Evolutionary conservation across 192 early-diverging fungal species (phyloP).

Genomic region (Polychytrium aggregatum): DNA sequence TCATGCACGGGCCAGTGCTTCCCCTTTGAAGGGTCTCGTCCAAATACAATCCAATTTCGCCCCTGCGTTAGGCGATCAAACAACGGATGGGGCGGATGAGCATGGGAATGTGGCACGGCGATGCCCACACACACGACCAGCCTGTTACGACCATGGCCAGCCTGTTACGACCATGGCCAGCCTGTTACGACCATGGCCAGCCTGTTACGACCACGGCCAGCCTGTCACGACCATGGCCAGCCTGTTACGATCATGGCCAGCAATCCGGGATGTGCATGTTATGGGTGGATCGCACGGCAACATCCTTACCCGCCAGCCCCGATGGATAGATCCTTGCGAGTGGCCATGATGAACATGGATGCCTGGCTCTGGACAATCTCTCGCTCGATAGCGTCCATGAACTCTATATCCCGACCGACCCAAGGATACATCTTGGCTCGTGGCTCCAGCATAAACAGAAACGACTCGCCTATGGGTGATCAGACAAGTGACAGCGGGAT

Average conservation of each 20-base stretch:
- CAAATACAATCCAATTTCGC: constrained; percentile 17
- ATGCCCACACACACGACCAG: too few species aligned
- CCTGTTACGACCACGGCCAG: too few species aligned
- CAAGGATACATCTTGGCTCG: constrained; percentile 34
- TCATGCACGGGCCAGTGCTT: constrained; percentile 18
- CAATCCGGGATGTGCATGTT: too few species aligned
- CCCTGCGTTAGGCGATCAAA: too few species aligned
- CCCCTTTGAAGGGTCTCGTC: constrained; percentile 22
- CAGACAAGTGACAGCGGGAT: too few species aligned
- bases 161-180: too few species aligned
- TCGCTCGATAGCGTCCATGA: not conserved
- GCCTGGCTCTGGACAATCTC: constrained; percentile 16
- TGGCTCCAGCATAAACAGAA: constrained; percentile 28
- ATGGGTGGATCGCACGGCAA: not conserved
- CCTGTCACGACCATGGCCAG: too few species aligned
- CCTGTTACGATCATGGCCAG: too few species aligned
- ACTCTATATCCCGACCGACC: constrained; percentile 17
- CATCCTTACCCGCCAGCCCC: constrained; percentile 30
- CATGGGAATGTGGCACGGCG: too few species aligned
- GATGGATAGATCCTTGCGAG: constrained; percentile 19
- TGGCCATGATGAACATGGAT: constrained; percentile 32
- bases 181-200: too few species aligned
- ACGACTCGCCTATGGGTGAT: constrained; percentile 27
- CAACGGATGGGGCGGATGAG: too few species aligned
- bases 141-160: too few species aligned